phyloP scores from a whole-genome alignment of 331 rosid genomes.

The Quercus tomentella region DNA sequence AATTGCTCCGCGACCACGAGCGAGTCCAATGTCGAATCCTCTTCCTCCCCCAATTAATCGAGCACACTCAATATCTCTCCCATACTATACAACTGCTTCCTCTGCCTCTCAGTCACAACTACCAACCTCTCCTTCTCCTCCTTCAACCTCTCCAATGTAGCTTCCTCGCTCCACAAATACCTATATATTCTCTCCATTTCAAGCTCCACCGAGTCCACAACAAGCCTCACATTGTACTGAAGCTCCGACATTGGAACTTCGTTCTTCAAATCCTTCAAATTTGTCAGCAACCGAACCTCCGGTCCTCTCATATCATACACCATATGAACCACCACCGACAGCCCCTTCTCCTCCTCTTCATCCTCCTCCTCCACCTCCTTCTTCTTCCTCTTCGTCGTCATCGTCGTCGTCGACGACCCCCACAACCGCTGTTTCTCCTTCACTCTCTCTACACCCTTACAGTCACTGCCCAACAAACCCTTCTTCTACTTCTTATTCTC shows the following conservation, averaged over 20 bases:
- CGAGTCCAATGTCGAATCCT: constrained; percentile 59
- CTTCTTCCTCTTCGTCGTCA: constrained; percentile 28
- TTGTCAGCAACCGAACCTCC: constrained; percentile 67
- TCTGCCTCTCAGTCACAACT: constrained; percentile 52
- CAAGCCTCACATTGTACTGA: constrained; percentile 72
- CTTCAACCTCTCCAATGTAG: constrained; percentile 68
- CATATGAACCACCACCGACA: constrained; percentile 65
- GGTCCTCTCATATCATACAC: constrained; percentile 95
- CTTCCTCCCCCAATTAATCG: constrained; percentile 54
- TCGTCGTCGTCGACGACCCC: no score
- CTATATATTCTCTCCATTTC: constrained; percentile 82
- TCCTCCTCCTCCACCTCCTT: constrained; percentile 43
- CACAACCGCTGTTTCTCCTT: constrained; percentile 60
- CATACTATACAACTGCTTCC: constrained; percentile 56
- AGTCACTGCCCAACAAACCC: no score
- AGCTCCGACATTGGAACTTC: constrained; percentile 93
- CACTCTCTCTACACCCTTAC: constrained; percentile 3
- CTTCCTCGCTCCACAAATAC: constrained; percentile 75
- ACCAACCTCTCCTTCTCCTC: constrained; percentile 69
- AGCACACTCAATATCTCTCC: constrained; percentile 50
- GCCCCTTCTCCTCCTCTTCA: constrained; percentile 70
- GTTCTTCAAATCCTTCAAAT: constrained; percentile 76
- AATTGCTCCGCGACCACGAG: constrained; percentile 66
- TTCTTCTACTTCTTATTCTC: constrained; percentile 38
- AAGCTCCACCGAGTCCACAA: constrained; percentile 69